Conservation (phyloP, 768 basidiomycete species). For the Phanerochaete carnosa region DNA sequence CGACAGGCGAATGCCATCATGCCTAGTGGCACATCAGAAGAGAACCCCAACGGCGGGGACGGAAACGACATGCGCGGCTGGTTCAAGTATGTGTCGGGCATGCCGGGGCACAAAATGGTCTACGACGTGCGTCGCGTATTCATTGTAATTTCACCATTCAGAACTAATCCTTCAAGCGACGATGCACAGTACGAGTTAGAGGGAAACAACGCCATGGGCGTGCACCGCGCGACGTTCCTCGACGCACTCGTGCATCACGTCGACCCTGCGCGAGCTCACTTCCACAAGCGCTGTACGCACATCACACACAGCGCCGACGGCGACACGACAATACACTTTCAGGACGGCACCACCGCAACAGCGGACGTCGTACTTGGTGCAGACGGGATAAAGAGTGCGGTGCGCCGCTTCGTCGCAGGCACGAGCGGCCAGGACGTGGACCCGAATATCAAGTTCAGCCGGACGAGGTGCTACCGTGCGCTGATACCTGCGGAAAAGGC, state of each 20-base stretch:
- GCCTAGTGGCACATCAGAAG: neutral
- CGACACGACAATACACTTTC: conserved; percentile 36
- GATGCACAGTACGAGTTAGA: neutral
- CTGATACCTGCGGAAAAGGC: conserved; percentile 40
- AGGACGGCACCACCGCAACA: conserved; percentile 44
- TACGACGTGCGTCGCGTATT: neutral
- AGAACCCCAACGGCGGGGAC: neutral
- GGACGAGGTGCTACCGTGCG: conserved; percentile 47
- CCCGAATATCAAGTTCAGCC: conserved; percentile 37
- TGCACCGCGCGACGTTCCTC: conserved; percentile 34
- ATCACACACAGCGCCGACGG: neutral
- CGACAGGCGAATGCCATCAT: neutral
- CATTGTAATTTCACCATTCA: neutral
- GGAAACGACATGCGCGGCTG: neutral
- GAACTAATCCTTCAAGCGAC: neutral
- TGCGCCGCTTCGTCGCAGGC: conserved; percentile 37
- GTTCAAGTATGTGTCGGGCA: conserved; percentile 5
- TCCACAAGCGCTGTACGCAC: conserved; percentile 44
- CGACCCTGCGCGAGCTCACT: conserved; percentile 40
- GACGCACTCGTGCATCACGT: conserved; percentile 43
- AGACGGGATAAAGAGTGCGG: conserved; percentile 33
- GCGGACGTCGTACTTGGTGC: conserved; percentile 47
- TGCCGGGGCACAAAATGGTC: conserved; percentile 2
- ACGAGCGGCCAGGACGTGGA: conserved; percentile 20
- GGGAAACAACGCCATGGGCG: neutral